phyloP scores from a whole-genome alignment of 768 basidiomycete genomes.

The Lentinus brumalis region DNA sequence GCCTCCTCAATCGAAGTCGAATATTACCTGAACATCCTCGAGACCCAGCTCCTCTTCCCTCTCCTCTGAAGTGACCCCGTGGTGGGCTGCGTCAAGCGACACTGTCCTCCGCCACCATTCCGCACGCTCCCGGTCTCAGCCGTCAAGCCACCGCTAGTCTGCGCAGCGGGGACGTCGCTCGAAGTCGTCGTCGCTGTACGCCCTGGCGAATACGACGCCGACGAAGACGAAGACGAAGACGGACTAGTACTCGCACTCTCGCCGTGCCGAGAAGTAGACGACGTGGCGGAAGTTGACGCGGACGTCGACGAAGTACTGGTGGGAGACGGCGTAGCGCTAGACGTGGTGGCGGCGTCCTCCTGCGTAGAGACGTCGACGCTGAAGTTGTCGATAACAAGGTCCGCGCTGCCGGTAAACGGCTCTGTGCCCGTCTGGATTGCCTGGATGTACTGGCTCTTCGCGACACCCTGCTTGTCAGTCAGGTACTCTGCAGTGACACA shows the following conservation, averaged over 20 bases:
- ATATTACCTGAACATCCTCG: background rate
- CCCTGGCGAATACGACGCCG: too few species aligned
- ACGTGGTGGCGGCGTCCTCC: background rate
- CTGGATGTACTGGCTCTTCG: slow-evolving; percentile 53
- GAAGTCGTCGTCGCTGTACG: too few species aligned
- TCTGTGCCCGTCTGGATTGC: slow-evolving; percentile 57
- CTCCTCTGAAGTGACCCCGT: background rate
- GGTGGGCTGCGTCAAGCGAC: background rate
- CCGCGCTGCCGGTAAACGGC: slow-evolving; percentile 52
- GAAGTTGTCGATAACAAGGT: slow-evolving; percentile 44
- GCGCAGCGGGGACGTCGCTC: too few species aligned
- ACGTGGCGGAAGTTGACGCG: background rate
- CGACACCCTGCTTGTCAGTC: slow-evolving; percentile 46
- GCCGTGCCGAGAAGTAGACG: too few species aligned
- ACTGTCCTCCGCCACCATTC: slow-evolving; percentile 7
- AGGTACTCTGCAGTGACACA: slow-evolving; percentile 51
- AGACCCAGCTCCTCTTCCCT: slow-evolving; percentile 1
- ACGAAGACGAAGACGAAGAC: too few species aligned
- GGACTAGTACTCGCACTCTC: too few species aligned
- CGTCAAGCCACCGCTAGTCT: background rate
- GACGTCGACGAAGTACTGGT: background rate
- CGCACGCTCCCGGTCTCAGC: background rate
- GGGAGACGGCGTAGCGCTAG: background rate
- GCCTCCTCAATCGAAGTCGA: background rate
- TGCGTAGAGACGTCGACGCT: slow-evolving; percentile 38